These are phyloP conservation scores for Stemphylium lycopersici DNA, from an alignment of 2,329 filamentous ascomycete species.

Conservation along the genomic window DNA sequence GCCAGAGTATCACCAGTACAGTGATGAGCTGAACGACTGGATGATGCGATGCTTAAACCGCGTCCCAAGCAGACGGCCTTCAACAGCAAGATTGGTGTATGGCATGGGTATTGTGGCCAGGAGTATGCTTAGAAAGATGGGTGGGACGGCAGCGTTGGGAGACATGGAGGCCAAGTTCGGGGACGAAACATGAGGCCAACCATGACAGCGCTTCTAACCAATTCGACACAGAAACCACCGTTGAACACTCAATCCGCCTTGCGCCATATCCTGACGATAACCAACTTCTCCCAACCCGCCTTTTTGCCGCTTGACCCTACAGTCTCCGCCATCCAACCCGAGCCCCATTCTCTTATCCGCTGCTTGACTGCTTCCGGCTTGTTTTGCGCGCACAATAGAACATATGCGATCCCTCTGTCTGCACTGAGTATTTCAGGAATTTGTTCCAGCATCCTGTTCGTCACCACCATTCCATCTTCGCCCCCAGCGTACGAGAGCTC, in stretches of 20 bases:
- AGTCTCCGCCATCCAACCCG: constrained; percentile 74
- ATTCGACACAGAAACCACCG: not conserved
- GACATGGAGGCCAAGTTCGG: constrained; percentile 28
- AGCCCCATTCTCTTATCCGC: constrained; percentile 63
- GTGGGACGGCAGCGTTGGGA: constrained; percentile 20
- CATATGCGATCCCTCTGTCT: constrained; percentile 78
- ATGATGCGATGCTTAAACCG: constrained; percentile 26
- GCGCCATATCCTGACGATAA: constrained; percentile 85
- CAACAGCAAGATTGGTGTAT: constrained; percentile 8
- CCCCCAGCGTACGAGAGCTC: constrained; percentile 90
- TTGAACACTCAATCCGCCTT: constrained; percentile 6
- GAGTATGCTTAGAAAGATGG: constrained; percentile 22
- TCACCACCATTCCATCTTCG: constrained; percentile 90
- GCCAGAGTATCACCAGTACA: constrained; percentile 25
- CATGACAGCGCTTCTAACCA: not conserved
- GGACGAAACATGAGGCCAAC: not conserved
- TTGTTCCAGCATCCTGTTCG: constrained; percentile 74
- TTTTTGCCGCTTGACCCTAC: constrained; percentile 84
- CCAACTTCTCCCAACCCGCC: constrained; percentile 93
- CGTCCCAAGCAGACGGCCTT: constrained; percentile 16
- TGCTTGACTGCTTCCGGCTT: constrained; percentile 75
- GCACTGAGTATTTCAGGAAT: constrained; percentile 69
- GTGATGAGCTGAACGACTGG: constrained; percentile 34
- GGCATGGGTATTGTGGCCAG: constrained; percentile 12
- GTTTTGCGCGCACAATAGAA: constrained; percentile 91